A percentile compares a stretch with the other conserved stretches of the same genome.
phyloP scores from a whole-genome alignment of 1,284 basidiomycete genomes.

The Fomes fomentarius region DNA sequence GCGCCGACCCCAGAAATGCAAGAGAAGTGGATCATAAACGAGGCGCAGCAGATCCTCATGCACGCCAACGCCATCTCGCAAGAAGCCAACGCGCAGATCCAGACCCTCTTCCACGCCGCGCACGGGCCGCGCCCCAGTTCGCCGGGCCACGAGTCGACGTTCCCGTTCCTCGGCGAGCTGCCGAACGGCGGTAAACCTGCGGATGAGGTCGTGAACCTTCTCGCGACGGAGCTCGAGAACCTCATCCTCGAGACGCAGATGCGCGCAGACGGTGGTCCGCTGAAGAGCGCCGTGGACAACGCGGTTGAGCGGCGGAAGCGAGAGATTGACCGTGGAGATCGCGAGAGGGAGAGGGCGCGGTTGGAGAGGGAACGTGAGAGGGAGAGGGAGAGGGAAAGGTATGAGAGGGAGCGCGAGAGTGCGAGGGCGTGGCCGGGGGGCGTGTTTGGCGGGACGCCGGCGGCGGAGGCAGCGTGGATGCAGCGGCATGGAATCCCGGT shows the following conservation, averaged over 20 bases:
- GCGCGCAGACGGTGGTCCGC: constrained; percentile 54
- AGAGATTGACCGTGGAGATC: neutral
- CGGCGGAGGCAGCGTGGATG: constrained; percentile 8
- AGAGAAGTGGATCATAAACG: constrained; percentile 9
- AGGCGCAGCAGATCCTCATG: constrained; percentile 32
- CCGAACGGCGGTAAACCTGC: constrained; percentile 16
- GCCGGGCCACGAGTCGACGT: constrained; percentile 19
- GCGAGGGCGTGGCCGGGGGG: constrained; percentile 2
- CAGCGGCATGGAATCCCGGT: neutral
- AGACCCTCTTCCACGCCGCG: constrained; percentile 28
- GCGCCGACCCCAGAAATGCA: constrained; percentile 13
- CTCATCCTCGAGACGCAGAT: constrained; percentile 66
- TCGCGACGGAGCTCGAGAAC: constrained; percentile 61
- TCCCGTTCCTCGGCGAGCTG: constrained; percentile 23
- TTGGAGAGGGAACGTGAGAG: neutral
- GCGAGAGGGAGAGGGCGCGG: neutral
- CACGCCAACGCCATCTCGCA: constrained; percentile 45
- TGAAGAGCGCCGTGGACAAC: constrained; percentile 39
- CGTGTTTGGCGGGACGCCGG: neutral
- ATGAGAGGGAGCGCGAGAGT: neutral
- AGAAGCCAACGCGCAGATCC: constrained; percentile 36
- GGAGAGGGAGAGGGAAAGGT: neutral
- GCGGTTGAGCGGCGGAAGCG: constrained; percentile 22
- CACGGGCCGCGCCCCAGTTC: constrained; percentile 27
- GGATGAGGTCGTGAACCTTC: constrained; percentile 41